These are phyloP conservation scores for Botrytis byssoidea DNA, from an alignment of 2,329 filamentous ascomycete genomes.

Conservation along the genomic window DNA sequence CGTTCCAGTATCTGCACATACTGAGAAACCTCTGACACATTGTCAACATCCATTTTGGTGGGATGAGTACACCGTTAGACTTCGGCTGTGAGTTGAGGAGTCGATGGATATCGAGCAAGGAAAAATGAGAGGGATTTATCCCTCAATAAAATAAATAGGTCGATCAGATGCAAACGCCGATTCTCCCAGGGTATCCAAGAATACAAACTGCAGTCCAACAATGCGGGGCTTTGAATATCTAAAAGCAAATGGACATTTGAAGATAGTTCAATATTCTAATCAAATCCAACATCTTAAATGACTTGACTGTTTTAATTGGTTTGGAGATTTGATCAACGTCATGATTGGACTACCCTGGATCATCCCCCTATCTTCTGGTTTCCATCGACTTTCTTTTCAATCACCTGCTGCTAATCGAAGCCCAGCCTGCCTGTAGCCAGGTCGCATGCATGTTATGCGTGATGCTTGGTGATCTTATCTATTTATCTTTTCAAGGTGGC, in stretches of 20 bases:
- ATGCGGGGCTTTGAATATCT: too few relatives aligned
- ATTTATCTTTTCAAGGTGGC: neutral
- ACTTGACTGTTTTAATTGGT: too few relatives aligned
- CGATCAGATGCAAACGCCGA: neutral
- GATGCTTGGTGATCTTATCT: neutral
- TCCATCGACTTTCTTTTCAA: neutral
- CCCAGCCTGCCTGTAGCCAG: neutral
- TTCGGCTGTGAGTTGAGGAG: neutral
- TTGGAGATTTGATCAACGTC: too few relatives aligned
- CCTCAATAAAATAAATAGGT: too few relatives aligned
- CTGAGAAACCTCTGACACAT: constrained; percentile 18
- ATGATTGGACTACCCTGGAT: too few relatives aligned
- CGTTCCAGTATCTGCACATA: constrained; percentile 1
- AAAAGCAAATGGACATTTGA: too few relatives aligned
- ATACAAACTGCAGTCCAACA: too few relatives aligned
- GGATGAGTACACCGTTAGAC: neutral
- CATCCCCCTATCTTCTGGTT: neutral
- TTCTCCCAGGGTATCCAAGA: too few relatives aligned
- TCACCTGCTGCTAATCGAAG: neutral
- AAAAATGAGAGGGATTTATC: neutral
- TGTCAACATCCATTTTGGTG: constrained; percentile 20
- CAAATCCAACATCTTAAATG: too few relatives aligned
- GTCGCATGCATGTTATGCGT: neutral
- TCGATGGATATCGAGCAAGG: neutral
- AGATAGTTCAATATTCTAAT: too few relatives aligned